Evolutionary conservation across 2,329 filamentous ascomycete species (phyloP), one percentile per base, ranked within the genome.

Genomic region (Ambrosiella beaveri): DNA sequence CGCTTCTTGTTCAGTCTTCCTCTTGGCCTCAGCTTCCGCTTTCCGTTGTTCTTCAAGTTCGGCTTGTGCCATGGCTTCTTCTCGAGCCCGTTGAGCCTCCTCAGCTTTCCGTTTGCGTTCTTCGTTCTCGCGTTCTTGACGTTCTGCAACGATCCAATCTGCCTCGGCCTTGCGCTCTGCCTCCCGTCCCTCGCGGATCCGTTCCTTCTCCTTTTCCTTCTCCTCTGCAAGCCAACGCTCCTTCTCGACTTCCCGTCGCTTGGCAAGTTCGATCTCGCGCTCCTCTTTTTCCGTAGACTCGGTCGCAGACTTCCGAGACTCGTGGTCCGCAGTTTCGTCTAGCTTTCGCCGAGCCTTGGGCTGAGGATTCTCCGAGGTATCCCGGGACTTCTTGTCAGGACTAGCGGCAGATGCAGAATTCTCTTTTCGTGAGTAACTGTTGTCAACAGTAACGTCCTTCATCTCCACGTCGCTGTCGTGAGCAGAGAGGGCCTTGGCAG

Each of bases 401-500:
- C 27, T 4, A 4, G 27, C 27, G 27, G 27, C 3, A 13, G n/a
- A 47, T 41, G 40, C 40, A 13, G 44, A 47, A 13, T 47, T 5
- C n/a, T 47, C 61, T 63, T 68, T 65, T 65, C 56, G 44, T 45
- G 57, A 9, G n/a, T 9, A 4, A 44, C 52, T 11, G 27, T 27
- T 27, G 27, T 27, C 27, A 27, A 53, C 36, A 6, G 57, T 44
- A 17, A 58, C 55, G 61, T 81, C 78, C 1, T 68, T 69, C 78
- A 81, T 81, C 17, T 78, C 76, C 7, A 78, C 65, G 57, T 81
- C 79, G 1, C 70, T 65, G 57, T 80, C 77, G 27, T 70, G 69
- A n/a, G 70, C 68, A 49, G 66, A 71, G 7, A 64, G 59, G 64
- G 66, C 72, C 64, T 67, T 61, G 51, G 9, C 40, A 44, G 52